Evolutionary conservation across 2,329 filamentous ascomycete genomes (phyloP), one percentile per base, ranked within the genome.

Genomic region (Seiridium cupressi): DNA sequence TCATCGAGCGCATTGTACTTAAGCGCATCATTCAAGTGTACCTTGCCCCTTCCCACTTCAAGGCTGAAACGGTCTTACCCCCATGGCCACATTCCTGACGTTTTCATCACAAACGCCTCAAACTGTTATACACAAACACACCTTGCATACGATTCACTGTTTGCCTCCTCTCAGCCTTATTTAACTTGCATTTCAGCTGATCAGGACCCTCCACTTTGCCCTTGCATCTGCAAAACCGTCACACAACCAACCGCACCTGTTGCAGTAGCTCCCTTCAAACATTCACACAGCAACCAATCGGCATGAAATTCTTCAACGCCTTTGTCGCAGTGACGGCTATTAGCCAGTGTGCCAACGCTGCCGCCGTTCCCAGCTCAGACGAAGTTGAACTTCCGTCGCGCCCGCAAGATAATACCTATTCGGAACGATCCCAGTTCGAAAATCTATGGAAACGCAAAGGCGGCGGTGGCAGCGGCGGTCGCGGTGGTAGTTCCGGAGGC

Each of bases 361-460:
- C 59, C 51, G 66, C 65, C 0, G 60, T 69, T 11, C 61, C 62
- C 7, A 60, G 60, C 44, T 5, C 62, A 26, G 49, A 68, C 35
- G 58, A 64, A 35, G 58, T 64, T 62, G 57, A 61, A 35, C 34
- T 70, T 59, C 57, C 65, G 10, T 48, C 58, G 31, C 62, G 63
- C 18, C 56, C 60, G 18, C 56, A 67, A 58, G 61, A 31, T 56
- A 53, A 34, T 58, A 57, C 63, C 32, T 60, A 57, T 9, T 58
- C 44, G 35, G 60, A 67, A 46, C 60, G 55, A 40, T 54, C 53
- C 78, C 60, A 57, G 49, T 66, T 64, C 57, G 71, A 81, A 57
- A 78, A 85, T 38, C 72, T 88, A 31, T 86, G 79, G 76, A 87
- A 86, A 76, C 80, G 86, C 63, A 84, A 84, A 66, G 85, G 85